Evolutionary conservation across 441 rosid genomes (phyloP), one percentile per base, ranked within the genome.

Genomic region (Adansonia grandidieri): DNA sequence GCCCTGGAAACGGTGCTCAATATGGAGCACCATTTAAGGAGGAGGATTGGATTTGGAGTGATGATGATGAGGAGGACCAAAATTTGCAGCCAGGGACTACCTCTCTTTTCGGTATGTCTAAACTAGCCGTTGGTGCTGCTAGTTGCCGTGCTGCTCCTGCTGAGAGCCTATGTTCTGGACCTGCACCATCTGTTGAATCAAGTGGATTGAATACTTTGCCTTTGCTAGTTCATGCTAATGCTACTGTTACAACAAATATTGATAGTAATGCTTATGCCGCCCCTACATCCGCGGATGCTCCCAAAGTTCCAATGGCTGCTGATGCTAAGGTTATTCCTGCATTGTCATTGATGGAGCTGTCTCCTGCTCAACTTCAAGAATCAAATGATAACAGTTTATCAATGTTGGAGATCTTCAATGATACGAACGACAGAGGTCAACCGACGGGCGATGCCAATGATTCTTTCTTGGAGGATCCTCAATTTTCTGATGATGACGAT

Each of bases 1-100:
- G 98, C 77, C 98, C 99, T 2, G 88, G 85, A 76, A 93, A 96
- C 79, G 96, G 97, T 37, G 92, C 97, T 1, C 96, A 94, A 54
- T 94, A 96, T 70, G 98, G 97, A 53, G 95, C 93, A 56, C 97
- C 97, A 0, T 96, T 89, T 79, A 80, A 20, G 61, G 98, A 96
- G 73, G 97, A 93, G 68, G 98, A 94, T 24, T 24, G 28, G 28
- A 90, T 80, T 19, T 88, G 84, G 50, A 9, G 24, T 10, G 9
- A 62, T 19, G 11, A 37, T 37, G 5, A 50, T 2, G 54, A 50
- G 15, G 42, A 37, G 42, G 85, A 73, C 9, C 37, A 1, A 13
- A 66, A 75, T 74, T 56, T 71, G 20, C 6, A 11, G 17, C 28
- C 28, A 24, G 78, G 54, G 9, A 57, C 24, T 57, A 19, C 20